These are phyloP conservation scores for Sclerotinia nivalis DNA, from an alignment of 2,329 filamentous ascomycete species.

Conservation along the genomic window DNA sequence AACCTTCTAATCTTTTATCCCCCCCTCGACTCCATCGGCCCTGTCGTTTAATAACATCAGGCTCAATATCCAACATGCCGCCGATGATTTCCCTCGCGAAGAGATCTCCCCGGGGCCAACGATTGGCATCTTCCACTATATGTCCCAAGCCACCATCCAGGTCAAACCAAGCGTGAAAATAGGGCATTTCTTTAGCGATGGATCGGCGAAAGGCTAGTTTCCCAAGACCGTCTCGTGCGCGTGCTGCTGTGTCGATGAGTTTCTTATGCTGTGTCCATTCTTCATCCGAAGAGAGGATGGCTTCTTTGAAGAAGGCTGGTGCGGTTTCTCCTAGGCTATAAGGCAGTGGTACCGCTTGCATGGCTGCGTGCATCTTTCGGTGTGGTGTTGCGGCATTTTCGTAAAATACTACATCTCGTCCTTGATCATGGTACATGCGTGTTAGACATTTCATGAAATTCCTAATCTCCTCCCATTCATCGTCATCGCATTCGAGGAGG, in stretches of 20 bases:
- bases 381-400: slow-evolving; percentile 88
- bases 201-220: slow-evolving; percentile 78
- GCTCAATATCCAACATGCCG: slow-evolving; percentile 83
- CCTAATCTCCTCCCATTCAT: slow-evolving; percentile 98
- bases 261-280: slow-evolving; percentile 97
- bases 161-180: slow-evolving; percentile 96
- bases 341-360: slow-evolving; percentile 84
- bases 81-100: slow-evolving; percentile 92
- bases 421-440: slow-evolving; percentile 91
- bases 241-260: slow-evolving; percentile 80
- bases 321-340: slow-evolving; percentile 89
- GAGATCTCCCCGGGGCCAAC: slow-evolving; percentile 88
- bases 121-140: slow-evolving; percentile 79
- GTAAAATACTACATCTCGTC: slow-evolving; percentile 92
- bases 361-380: slow-evolving; percentile 77
- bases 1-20: slow-evolving; percentile 67
- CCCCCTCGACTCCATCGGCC: slow-evolving; percentile 71
- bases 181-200: slow-evolving; percentile 94
- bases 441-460: slow-evolving; percentile 99
- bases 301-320: slow-evolving; percentile 93
- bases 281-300: slow-evolving; percentile 82
- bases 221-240: slow-evolving; percentile 67
- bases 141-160: slow-evolving; percentile 91
- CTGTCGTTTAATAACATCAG: slow-evolving; percentile 85
- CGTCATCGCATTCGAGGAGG: slow-evolving; percentile 95